A percentile compares a stretch with the other conserved stretches of the same genome.
These are phyloP conservation scores for Carex cristatella DNA, from an alignment of 176 grass and related monocot species.

Conservation along the genomic window DNA sequence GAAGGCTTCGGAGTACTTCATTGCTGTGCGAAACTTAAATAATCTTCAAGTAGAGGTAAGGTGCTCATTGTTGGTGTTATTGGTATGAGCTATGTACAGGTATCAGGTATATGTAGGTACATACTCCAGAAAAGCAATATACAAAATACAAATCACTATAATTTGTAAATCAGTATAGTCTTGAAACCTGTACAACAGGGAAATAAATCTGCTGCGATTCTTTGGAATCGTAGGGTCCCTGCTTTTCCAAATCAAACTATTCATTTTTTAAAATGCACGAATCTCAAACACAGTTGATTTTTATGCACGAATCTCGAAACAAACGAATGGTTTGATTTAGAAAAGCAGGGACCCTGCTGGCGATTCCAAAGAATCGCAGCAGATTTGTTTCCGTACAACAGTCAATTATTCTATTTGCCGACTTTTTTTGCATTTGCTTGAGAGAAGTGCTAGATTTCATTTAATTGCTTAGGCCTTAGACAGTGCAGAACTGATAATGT, in stretches of 20 bases:
- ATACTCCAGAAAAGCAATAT: background rate
- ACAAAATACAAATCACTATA: background rate
- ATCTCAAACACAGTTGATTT: no score
- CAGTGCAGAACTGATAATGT: background rate
- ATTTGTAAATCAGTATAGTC: background rate
- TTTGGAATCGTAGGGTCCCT: no score
- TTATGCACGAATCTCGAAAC: no score
- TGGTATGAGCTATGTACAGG: background rate
- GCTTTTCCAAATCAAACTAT: no score
- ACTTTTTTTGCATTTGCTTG: background rate
- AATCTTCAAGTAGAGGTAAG: constrained; percentile 31
- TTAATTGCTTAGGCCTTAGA: background rate
- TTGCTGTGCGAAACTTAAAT: constrained; percentile 54
- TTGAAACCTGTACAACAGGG: background rate
- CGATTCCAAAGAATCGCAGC: no score
- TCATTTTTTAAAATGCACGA: no score
- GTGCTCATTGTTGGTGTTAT: background rate
- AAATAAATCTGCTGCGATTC: no score
- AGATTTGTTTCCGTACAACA: background rate
- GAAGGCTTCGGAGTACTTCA: constrained; percentile 39
- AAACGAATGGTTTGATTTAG: no score
- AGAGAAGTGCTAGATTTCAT: background rate
- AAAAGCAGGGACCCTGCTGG: no score
- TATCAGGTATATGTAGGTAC: background rate
- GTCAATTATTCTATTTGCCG: background rate